Evolutionary conservation across 148 eudicot genomes (phyloP).

Genomic region (Rhododendron vialii): DNA sequence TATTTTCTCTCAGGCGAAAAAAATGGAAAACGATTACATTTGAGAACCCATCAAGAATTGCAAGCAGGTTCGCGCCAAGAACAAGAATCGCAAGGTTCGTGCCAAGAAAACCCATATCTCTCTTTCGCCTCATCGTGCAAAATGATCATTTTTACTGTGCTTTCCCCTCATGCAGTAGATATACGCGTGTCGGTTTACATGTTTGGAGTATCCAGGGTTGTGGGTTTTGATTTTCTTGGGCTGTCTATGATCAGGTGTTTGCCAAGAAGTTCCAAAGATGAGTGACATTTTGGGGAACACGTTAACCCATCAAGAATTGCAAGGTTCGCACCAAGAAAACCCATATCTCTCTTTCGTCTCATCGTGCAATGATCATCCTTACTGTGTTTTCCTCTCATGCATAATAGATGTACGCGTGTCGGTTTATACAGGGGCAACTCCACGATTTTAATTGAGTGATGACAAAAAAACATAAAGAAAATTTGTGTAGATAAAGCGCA

Average conservation of each 20-base stretch:
- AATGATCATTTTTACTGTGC: too few relatives aligned
- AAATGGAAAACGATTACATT: background rate
- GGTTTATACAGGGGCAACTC: background rate
- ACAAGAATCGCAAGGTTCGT: background rate
- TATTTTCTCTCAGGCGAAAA: background rate
- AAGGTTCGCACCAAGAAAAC: background rate
- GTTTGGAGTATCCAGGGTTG: too few relatives aligned
- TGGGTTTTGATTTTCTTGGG: too few relatives aligned
- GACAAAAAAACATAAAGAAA: background rate
- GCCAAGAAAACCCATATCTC: too few relatives aligned
- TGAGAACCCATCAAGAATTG: background rate
- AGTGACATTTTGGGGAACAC: background rate
- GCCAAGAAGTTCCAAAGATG: too few relatives aligned
- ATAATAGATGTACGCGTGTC: too few relatives aligned
- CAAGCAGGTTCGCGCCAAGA: background rate
- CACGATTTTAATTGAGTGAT: background rate
- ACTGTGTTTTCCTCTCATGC: background rate
- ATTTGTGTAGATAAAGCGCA: background rate
- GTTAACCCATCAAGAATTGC: background rate
- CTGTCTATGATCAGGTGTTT: too few relatives aligned
- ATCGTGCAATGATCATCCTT: background rate
- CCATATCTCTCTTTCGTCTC: background rate
- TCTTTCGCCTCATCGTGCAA: too few relatives aligned
- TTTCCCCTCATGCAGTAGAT: too few relatives aligned
- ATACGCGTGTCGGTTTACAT: too few relatives aligned